phyloP scores from a whole-genome alignment of 371 early-diverging fungal species.

The Haplosporangium sp. region DNA sequence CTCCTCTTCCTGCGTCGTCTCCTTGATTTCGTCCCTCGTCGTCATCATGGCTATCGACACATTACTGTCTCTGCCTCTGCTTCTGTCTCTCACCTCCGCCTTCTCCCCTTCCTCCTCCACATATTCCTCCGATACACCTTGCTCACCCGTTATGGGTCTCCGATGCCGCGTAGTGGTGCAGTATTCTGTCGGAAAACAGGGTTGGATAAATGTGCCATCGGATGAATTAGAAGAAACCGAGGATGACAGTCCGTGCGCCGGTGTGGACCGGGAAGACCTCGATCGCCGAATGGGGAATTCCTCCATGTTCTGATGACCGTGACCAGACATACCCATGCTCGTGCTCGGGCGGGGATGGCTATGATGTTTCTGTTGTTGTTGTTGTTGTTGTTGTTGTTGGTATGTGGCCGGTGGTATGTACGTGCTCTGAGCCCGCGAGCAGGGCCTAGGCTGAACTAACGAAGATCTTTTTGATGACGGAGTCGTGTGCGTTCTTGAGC shows the following conservation, averaged over 20 bases:
- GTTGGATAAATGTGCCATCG: too few species aligned
- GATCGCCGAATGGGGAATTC: slow-evolving; percentile 13
- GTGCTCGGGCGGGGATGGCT: too few species aligned
- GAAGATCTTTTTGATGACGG: neutral
- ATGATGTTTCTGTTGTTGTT: neutral
- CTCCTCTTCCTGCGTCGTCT: neutral
- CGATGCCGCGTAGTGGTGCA: neutral
- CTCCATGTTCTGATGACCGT: too few species aligned
- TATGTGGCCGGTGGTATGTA: neutral
- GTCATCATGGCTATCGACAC: too few species aligned
- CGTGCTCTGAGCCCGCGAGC: slow-evolving; percentile 12
- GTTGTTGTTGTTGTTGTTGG: neutral
- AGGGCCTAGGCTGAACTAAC: slow-evolving; percentile 3
- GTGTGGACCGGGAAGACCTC: slow-evolving; percentile 8
- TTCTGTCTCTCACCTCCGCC: slow-evolving; percentile 1
- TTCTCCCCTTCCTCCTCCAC: slow-evolving; percentile 2
- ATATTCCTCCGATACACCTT: neutral
- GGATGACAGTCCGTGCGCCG: neutral
- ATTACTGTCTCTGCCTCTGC: too few species aligned
- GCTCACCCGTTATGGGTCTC: slow-evolving; percentile 8
- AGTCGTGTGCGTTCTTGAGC: neutral
- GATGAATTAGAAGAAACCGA: too few species aligned
- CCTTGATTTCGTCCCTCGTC: slow-evolving; percentile 1
- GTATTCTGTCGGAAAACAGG: too few species aligned
- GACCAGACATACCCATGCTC: too few species aligned